Conservation (phyloP, 2,329 filamentous ascomycete genomes). For the Calcarisporium arbuscula region DNA sequence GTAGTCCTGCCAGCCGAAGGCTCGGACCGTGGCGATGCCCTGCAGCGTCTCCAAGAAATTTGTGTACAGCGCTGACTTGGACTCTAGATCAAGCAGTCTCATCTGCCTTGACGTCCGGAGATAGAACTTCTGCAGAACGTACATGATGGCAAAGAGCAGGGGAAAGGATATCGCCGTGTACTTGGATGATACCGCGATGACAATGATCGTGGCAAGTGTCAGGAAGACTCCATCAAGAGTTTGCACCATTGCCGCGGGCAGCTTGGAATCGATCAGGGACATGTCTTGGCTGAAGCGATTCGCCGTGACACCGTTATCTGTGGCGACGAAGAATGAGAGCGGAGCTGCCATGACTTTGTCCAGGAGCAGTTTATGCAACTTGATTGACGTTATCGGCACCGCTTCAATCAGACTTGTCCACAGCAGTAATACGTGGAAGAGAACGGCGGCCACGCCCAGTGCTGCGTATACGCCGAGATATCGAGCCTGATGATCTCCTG, state of each 20-base stretch:
- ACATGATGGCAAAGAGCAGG: constrained; percentile 31
- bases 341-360: no score
- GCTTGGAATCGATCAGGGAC: constrained; percentile 28
- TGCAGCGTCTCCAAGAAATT: constrained; percentile 6
- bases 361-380: no score
- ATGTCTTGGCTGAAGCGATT: constrained; percentile 40
- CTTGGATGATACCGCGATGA: constrained; percentile 19
- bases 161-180: constrained; percentile 35
- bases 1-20: constrained; percentile 17
- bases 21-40: constrained; percentile 18
- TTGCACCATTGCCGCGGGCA: constrained; percentile 13
- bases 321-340: constrained; percentile 32
- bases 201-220: constrained; percentile 13
- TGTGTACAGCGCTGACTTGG: constrained; percentile 42
- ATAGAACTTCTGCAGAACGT: constrained; percentile 42
- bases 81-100: constrained; percentile 44
- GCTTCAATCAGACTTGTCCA: no score
- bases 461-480: constrained; percentile 1
- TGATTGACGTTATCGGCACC: no score
- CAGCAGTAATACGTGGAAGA: no score
- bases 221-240: constrained; percentile 13
- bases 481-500: background rate
- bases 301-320: constrained; percentile 32
- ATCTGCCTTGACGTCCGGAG: constrained; percentile 46
- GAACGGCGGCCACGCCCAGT: background rate